Conservation (phyloP, 1,284 basidiomycete species). For the Pulveroboletus ridleyi region DNA sequence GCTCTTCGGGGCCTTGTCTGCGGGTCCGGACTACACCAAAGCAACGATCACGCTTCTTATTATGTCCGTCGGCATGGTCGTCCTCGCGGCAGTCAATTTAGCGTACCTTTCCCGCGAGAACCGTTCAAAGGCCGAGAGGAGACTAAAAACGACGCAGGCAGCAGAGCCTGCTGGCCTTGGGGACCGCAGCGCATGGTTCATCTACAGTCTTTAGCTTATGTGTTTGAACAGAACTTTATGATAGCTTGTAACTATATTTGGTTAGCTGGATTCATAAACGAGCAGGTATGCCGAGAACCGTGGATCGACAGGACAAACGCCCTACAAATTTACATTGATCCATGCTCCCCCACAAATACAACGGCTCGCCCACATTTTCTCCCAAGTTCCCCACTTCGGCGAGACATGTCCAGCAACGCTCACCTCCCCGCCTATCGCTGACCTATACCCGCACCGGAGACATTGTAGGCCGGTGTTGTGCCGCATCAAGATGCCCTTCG, state of each 20-base stretch:
- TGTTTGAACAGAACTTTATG: background rate
- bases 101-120: constrained; percentile 32
- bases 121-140: constrained; percentile 29
- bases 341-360: constrained; percentile 80
- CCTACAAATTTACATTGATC: constrained; percentile 39
- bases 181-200: constrained; percentile 40
- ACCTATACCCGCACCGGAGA: constrained; percentile 65
- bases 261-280: background rate
- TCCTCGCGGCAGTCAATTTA: constrained; percentile 41
- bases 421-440: constrained; percentile 47
- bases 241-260: background rate
- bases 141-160: constrained; percentile 20
- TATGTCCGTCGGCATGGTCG: constrained; percentile 42
- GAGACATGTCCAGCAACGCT: constrained; percentile 42
- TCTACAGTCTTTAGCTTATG: constrained; percentile 32
- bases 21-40: constrained; percentile 48
- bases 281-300: constrained; percentile 25
- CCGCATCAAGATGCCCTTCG: constrained; percentile 57
- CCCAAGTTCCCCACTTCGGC: constrained; percentile 64
- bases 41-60: constrained; percentile 45
- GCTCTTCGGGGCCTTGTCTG: constrained; percentile 53
- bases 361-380: constrained; percentile 57
- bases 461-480: constrained; percentile 50
- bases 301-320: constrained; percentile 17
- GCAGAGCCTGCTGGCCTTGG: constrained; percentile 32